Conservation (phyloP, 2,329 filamentous ascomycete genomes). For the Neocucurbitaria cava region DNA sequence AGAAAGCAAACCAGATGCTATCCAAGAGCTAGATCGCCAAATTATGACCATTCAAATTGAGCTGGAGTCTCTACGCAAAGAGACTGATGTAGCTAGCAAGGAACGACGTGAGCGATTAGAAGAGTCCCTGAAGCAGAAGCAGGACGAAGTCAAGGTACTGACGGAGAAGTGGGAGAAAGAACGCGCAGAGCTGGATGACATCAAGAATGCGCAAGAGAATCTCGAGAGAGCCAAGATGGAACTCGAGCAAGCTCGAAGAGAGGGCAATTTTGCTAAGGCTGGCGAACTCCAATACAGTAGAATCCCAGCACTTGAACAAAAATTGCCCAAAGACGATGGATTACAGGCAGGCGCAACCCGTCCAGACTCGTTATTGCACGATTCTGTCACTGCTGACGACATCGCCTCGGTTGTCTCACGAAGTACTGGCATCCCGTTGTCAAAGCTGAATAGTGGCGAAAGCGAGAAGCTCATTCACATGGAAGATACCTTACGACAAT, state of each 20-base stretch:
- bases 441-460: slow-evolving; percentile 90
- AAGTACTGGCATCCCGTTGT: slow-evolving; percentile 90
- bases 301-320: slow-evolving; percentile 81
- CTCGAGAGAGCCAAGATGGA: slow-evolving; percentile 85
- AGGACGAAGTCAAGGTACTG: slow-evolving; percentile 76
- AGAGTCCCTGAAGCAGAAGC: slow-evolving; percentile 74
- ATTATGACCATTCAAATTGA: slow-evolving; percentile 99
- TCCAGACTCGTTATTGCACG: slow-evolving; percentile 76
- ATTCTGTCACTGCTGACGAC: slow-evolving; percentile 93
- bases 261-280: slow-evolving; percentile 88
- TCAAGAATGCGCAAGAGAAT: slow-evolving; percentile 88
- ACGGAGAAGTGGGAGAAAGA: slow-evolving; percentile 91
- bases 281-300: slow-evolving; percentile 87
- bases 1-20: slow-evolving; percentile 95
- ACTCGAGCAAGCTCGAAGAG: slow-evolving; percentile 83
- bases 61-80: slow-evolving; percentile 90
- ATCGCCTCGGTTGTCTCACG: slow-evolving; percentile 91
- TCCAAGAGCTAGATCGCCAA: slow-evolving; percentile 88
- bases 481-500: slow-evolving; percentile 85
- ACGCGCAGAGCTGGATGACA: slow-evolving; percentile 79
- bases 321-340: slow-evolving; percentile 76
- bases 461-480: slow-evolving; percentile 94
- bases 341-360: slow-evolving; percentile 30
- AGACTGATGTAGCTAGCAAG: slow-evolving; percentile 86
- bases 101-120: slow-evolving; percentile 89